phyloP scores from a whole-genome alignment of 1,284 basidiomycete genomes.

The Ustanciosporium gigantosporum region DNA sequence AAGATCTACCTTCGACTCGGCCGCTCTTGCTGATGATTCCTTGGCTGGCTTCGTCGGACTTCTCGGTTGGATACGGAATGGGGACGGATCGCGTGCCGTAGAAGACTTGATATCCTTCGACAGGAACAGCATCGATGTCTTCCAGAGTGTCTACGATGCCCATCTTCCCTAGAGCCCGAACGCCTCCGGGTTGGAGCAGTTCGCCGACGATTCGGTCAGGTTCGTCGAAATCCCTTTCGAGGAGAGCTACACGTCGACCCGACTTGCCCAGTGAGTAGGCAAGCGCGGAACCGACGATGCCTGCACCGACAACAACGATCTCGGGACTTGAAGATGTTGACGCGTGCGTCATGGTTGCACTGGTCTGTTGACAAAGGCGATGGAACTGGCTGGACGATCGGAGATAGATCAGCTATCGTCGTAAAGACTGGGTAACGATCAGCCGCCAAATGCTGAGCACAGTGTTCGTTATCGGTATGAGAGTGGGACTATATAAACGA shows the following conservation, averaged over 20 bases:
- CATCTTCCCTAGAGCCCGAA: slow-evolving; percentile 74
- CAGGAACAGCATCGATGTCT: slow-evolving; percentile 82
- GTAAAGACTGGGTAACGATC: too few species aligned
- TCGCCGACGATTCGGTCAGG: slow-evolving; percentile 98
- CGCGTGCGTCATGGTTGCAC: neutral
- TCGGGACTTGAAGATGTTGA: slow-evolving; percentile 18
- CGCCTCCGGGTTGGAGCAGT: slow-evolving; percentile 90
- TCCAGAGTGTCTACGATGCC: slow-evolving; percentile 76
- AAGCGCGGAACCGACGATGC: slow-evolving; percentile 56
- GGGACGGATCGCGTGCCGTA: slow-evolving; percentile 70
- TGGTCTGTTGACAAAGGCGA: too few species aligned
- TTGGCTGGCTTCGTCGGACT: slow-evolving; percentile 28
- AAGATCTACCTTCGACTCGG: slow-evolving; percentile 71
- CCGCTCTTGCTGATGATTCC: slow-evolving; percentile 49
- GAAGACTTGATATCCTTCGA: slow-evolving; percentile 85
- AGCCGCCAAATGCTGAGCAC: too few species aligned
- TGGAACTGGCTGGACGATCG: too few species aligned
- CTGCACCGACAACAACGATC: slow-evolving; percentile 57
- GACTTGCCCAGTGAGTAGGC: slow-evolving; percentile 55
- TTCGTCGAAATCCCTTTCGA: slow-evolving; percentile 75
- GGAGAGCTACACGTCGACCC: slow-evolving; percentile 64
- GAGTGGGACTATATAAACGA: too few species aligned
- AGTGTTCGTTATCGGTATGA: too few species aligned
- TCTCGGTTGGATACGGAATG: slow-evolving; percentile 79
- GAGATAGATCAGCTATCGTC: slow-evolving; percentile 10